Evolutionary conservation across 129 eudicot genomes (phyloP).

Genomic region (Tagetes patula): DNA sequence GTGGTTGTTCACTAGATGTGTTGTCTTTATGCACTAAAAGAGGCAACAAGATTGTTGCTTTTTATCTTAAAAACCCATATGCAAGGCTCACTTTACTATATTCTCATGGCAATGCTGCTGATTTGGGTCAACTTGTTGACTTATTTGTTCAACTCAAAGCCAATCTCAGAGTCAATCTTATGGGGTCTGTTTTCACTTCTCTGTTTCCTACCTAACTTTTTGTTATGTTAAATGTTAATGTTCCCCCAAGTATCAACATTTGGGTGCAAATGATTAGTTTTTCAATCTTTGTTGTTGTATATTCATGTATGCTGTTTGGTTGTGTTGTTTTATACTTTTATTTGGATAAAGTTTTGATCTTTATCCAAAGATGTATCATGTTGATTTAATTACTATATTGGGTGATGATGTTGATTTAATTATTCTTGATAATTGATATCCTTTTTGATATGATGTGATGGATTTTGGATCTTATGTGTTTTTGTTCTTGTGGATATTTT

Average conservation of each 20-base stretch:
- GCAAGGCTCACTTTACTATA: constrained; percentile 78
- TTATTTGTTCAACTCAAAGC: constrained; percentile 93
- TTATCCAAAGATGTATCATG: constrained; percentile 5
- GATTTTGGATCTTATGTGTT: constrained; percentile 4
- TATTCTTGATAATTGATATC: neutral
- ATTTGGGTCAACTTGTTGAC: constrained; percentile 94
- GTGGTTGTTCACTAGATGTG: constrained; percentile 66
- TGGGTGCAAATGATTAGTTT: neutral
- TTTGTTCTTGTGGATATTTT: neutral
- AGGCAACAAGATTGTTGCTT: constrained; percentile 89
- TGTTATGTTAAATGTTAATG: neutral
- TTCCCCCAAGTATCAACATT: constrained; percentile 29
- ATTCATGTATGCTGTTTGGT: constrained; percentile 2
- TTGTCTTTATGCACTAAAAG: constrained; percentile 57
- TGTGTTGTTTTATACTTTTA: constrained; percentile 11
- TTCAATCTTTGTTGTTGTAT: neutral
- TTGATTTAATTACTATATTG: constrained; percentile 5
- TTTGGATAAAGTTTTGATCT: constrained; percentile 25
- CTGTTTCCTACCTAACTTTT: constrained; percentile 17
- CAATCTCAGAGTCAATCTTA: constrained; percentile 92
- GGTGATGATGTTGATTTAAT: constrained; percentile 27
- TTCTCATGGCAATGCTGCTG: constrained; percentile 98
- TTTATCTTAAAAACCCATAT: constrained; percentile 71
- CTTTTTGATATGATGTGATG: constrained; percentile 31
- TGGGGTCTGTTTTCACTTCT: constrained; percentile 57